A percentile compares a stretch with the other conserved stretches of the same genome.
phyloP scores from a whole-genome alignment of 148 eudicot species.

The Amaranthus cruentus region DNA sequence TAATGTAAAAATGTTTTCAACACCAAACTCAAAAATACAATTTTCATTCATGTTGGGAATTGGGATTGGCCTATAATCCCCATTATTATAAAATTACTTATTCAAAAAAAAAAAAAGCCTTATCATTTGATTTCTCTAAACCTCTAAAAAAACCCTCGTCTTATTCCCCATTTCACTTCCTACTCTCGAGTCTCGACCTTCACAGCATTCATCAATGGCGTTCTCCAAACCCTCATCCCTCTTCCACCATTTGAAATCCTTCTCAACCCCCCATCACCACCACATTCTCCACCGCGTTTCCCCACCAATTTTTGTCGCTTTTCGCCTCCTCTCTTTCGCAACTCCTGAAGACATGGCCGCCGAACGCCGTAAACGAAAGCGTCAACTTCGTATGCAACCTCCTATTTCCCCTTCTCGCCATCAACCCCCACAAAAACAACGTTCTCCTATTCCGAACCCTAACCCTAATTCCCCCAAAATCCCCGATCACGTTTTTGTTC shows the following conservation, averaged over 20 bases:
- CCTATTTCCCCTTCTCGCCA: conserved; percentile 55
- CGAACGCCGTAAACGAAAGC: conserved; percentile 78
- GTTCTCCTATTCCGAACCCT: conserved; percentile 22
- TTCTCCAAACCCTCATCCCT: conserved; percentile 50
- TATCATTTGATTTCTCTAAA: no score
- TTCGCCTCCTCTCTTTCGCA: conserved; percentile 63
- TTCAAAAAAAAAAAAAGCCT: no score
- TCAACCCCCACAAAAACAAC: conserved; percentile 21
- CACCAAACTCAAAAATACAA: no score
- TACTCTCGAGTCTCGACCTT: no score
- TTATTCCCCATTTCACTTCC: no score
- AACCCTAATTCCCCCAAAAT: conserved; percentile 72
- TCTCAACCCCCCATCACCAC: conserved; percentile 23
- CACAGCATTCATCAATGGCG: conserved; percentile 34
- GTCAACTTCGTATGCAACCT: conserved; percentile 82
- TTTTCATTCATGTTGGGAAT: no score
- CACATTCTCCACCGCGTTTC: conserved; percentile 9
- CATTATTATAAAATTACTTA: no score
- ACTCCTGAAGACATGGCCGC: conserved; percentile 77
- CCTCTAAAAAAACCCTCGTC: background rate
- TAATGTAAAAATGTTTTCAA: no score
- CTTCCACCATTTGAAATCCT: conserved; percentile 39
- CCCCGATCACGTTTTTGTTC: conserved; percentile 62
- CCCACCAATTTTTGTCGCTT: conserved; percentile 16
- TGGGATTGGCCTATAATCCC: no score